Base-by-base conservation (phyloP, 116 monocot genomes). In the Phalaenopsis hybrid region DNA sequence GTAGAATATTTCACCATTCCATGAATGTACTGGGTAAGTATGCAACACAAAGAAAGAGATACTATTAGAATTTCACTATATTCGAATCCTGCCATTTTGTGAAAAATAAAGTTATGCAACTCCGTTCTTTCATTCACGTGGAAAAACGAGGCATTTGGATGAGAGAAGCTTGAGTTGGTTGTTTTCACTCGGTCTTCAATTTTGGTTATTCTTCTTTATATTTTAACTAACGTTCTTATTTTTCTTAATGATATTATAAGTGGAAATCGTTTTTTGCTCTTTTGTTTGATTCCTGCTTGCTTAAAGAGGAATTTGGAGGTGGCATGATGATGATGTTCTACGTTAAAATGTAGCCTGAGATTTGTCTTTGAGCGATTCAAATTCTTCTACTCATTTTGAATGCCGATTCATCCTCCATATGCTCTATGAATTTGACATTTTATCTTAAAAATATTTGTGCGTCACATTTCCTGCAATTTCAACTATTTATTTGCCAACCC, bases 341-440 rank as follows among this genome's bases (percentile, higher is more conserved):
- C 63, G 63, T 63, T 63, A 63, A 63, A 63, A 63, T 28, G 63
- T 63, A 65, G 65, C 65, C n/a, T 23, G 65, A 21, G 65, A 65
- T 65, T 25, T 65, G 25, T 65, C 65, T 8, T 15, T 65, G 65
- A 65, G 25, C 55, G 65, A 65, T 65, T 65, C 65, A 65, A 65
- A 65, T 15, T 25, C 25, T 65, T 23, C 65, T 65, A 65, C 65
- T 65, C 65, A 65, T 21, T 65, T 23, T 65, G n/a, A 65, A 65
- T 65, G 65, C n/a, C 65, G 65, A 16, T 59, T 59, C 18, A 16
- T 59, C 25, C 65, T 65, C 63, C 63, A 63, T 21, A 5, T 23
- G 63, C 63, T 21, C 21, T 23, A 21, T 63, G 7, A 63, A 63
- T 63, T 21, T 63, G 6, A 21, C 63, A 6, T 13, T 52, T 12